Conservation (phyloP, 2,329 filamentous ascomycete genomes). For the Zarea fungicola region DNA sequence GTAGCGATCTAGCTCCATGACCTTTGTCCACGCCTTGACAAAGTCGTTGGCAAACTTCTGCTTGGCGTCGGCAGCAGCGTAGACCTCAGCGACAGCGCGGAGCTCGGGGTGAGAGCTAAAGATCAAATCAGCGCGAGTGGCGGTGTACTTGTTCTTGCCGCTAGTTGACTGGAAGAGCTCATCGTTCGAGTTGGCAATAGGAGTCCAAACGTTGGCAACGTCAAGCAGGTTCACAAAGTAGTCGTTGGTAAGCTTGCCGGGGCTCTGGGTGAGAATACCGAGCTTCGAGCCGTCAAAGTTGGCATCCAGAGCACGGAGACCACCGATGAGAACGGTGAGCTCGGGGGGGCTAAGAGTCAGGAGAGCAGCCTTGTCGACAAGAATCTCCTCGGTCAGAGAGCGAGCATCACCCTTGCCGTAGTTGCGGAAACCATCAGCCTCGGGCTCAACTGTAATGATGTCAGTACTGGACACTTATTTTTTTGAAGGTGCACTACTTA, state of each 20-base stretch:
- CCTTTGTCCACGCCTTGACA: slow-evolving; percentile 66
- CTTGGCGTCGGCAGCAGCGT: slow-evolving; percentile 53
- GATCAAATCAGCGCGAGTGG: slow-evolving; percentile 63
- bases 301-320: slow-evolving; percentile 62
- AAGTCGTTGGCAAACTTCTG: slow-evolving; percentile 69
- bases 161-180: slow-evolving; percentile 61
- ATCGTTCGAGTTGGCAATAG: slow-evolving; percentile 27
- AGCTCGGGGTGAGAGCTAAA: slow-evolving; percentile 70
- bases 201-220: slow-evolving; percentile 56
- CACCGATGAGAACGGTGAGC: slow-evolving; percentile 65
- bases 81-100: slow-evolving; percentile 65
- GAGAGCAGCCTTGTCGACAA: slow-evolving; percentile 67
- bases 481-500: too few species aligned
- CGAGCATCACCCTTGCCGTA: slow-evolving; percentile 60
- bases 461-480: too few species aligned
- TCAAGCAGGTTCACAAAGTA: slow-evolving; percentile 79
- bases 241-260: slow-evolving; percentile 69
- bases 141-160: slow-evolving; percentile 62
- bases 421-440: slow-evolving; percentile 75
- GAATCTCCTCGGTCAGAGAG: slow-evolving; percentile 61
- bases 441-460: slow-evolving; percentile 48
- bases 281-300: slow-evolving; percentile 66
- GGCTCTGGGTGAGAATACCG: slow-evolving; percentile 63
- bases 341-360: slow-evolving; percentile 67
- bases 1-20: slow-evolving; percentile 68